Evolutionary conservation across 129 eudicot species (phyloP), one percentile per base, ranked within the genome.

Genomic region (Centella asiatica): DNA sequence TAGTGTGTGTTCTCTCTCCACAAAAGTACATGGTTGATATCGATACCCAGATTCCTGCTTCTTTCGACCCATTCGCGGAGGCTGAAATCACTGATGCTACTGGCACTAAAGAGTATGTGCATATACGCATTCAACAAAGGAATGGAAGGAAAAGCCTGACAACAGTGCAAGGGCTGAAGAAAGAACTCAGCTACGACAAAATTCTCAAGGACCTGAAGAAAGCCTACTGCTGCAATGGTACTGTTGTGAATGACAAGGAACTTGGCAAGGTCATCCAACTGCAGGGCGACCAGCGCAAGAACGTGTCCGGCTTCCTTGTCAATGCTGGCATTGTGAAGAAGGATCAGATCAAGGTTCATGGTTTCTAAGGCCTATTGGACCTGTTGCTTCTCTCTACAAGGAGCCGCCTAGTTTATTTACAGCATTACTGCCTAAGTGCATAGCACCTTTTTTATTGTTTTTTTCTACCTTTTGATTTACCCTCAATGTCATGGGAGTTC

Each of bases 201-300:
- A 84, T 92, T 51, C 83, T 87, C 18, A 90, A 90, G 68, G 98
- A 84, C 56, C 63, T 90, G 29, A 90, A 90, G 79, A 90, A 87
- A 63, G 88, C 83, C 33, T 92, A 84, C 46, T 87, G 98, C 60
- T 92, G 98, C 71, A 92, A 92, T 70, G 98, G 98, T 13, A 87
- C 79, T 23, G 95, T 92, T 55, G 90, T 87, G 44, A 83, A 81
- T 44, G 98, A 92, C 71, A 81, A 87, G 55, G 85, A 76, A 54
- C 84, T 87, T 23, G 98, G 98, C 5, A 84, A 87, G 59, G 95
- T 92, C 58, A 92, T 92, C 20, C 98, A 92, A 47, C 81, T 92
- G 13, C 98, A 92, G 60, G 96, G 98, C 13, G 96, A 92, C 68
- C 98, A 92, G 75, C 80, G 98, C 19, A 92, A 87, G 88, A 92